Evolutionary conservation across 129 eudicot genomes (phyloP), one percentile per base, ranked within the genome.

Genomic region (Flaveria sonorensis): DNA sequence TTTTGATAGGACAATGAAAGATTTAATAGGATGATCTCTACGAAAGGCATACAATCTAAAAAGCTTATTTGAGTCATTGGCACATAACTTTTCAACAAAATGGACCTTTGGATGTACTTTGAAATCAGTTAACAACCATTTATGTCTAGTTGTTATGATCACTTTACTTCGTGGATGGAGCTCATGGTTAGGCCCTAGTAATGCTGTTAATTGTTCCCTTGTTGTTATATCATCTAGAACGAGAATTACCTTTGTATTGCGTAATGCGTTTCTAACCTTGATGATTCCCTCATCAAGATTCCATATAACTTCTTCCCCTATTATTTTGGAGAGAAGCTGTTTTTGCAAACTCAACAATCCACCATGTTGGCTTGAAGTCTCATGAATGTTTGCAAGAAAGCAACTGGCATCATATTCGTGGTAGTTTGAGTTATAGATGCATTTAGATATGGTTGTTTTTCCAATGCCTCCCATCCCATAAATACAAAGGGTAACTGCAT

Each of bases 401-500:
- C 77, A 60, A 53, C 80, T 72, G 8, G 46, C 66, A 50, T 78
- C 72, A 72, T 53, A 72, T 1, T 14, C 64, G 4, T 16, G 59
- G 18, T 2, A 65, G 47, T 83, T 68, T 10, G 30, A n/a, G 65
- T 73, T 83, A 67, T 4, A 83, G n/a, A 64, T 68, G 65, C 52
- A 68, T 73, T 47, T 83, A 21, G 83, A 79, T 4, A 72, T 73
- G 18, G 86, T 83, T 26, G 77, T 77, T 59, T 83, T 83, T 20
- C 83, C 77, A 1, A 83, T 83, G 28, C 86, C 86, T 55, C 86
- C 80, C 51, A 77, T 77, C 23, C 86, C 65, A 0, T 57, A 1
- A 57, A 57, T 57, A 9, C 1, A 57, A 57, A 57, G 32, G 64
- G 3, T 19, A 57, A 2, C 32, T 57, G 64, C 32, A 51, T 53